These are phyloP conservation scores for Closterium sp. DNA, from an alignment of 139 green algal species.

Conservation along the genomic window DNA sequence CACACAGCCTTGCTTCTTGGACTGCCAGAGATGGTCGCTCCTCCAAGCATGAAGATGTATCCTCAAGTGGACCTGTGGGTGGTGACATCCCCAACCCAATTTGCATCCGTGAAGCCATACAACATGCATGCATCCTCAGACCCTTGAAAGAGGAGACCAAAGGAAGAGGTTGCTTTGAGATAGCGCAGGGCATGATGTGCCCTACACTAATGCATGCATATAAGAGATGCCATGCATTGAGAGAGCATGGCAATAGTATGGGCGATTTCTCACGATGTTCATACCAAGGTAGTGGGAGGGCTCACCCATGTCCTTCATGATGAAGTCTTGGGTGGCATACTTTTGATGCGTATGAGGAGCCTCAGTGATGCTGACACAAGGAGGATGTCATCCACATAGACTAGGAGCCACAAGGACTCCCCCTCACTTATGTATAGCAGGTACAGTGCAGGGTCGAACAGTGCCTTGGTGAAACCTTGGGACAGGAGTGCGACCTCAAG, in stretches of 20 bases:
- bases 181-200: slow-evolving; percentile 12
- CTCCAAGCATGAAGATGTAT: slow-evolving; percentile 12
- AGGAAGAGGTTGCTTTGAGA: not conserved
- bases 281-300: slow-evolving; percentile 2
- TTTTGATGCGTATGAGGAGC: not conserved
- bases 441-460: not conserved
- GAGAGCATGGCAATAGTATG: not conserved
- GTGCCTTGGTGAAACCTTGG: not conserved
- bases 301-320: not conserved
- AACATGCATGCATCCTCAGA: not conserved
- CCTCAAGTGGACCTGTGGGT: not conserved
- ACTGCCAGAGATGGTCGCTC: slow-evolving; percentile 5
- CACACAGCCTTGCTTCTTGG: not conserved
- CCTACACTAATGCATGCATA: not conserved
- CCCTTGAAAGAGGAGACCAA: slow-evolving; percentile 14
- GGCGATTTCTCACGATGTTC: slow-evolving; percentile 12
- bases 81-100: slow-evolving; percentile 10
- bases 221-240: not conserved
- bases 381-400: not conserved
- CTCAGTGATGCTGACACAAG: not conserved
- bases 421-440: not conserved
- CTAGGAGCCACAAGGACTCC: not conserved
- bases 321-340: not conserved
- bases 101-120: slow-evolving; percentile 11
- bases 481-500: not conserved